Conservation (phyloP, 2,329 filamentous ascomycete genomes). For the Ceratocystiopsis brevicomis region DNA sequence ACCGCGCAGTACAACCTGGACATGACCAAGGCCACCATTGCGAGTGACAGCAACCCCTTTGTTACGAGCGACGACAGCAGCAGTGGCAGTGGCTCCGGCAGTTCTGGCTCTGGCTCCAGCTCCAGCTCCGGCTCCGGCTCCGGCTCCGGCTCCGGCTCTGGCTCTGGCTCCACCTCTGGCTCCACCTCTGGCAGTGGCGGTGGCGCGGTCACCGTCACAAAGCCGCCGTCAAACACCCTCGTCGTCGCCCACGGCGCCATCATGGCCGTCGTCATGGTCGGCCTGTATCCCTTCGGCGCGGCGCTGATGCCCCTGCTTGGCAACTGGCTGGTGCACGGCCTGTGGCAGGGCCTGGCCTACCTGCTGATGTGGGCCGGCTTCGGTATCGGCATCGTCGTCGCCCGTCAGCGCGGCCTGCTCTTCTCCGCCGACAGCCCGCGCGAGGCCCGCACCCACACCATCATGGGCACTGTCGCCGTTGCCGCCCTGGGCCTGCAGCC, state of each 20-base stretch:
- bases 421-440: no score
- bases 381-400: slow-evolving; percentile 32
- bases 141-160: not conserved
- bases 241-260: slow-evolving; percentile 35
- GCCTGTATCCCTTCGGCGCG: slow-evolving; percentile 41
- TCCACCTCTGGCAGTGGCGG: not conserved
- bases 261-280: slow-evolving; percentile 39
- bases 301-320: slow-evolving; percentile 40
- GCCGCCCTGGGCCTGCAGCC: slow-evolving; percentile 38
- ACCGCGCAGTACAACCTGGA: slow-evolving; percentile 27
- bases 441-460: slow-evolving; percentile 23
- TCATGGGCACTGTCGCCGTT: slow-evolving; percentile 35
- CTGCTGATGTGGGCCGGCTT: slow-evolving; percentile 41
- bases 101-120: slow-evolving; percentile 2
- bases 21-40: slow-evolving; percentile 26
- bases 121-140: slow-evolving; percentile 1
- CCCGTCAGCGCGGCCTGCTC: slow-evolving; percentile 17
- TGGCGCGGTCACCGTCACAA: slow-evolving; percentile 10
- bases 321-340: slow-evolving; percentile 37
- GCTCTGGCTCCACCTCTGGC: slow-evolving; percentile 3
- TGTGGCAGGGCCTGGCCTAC: slow-evolving; percentile 34
- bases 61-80: slow-evolving; percentile 8
- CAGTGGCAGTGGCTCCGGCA: slow-evolving; percentile 3
- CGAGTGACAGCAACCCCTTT: slow-evolving; percentile 34
- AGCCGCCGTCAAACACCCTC: slow-evolving; percentile 8